Evolutionary conservation across 352 stramenopile species (phyloP).

Genomic region (Pythium folliculosum): DNA sequence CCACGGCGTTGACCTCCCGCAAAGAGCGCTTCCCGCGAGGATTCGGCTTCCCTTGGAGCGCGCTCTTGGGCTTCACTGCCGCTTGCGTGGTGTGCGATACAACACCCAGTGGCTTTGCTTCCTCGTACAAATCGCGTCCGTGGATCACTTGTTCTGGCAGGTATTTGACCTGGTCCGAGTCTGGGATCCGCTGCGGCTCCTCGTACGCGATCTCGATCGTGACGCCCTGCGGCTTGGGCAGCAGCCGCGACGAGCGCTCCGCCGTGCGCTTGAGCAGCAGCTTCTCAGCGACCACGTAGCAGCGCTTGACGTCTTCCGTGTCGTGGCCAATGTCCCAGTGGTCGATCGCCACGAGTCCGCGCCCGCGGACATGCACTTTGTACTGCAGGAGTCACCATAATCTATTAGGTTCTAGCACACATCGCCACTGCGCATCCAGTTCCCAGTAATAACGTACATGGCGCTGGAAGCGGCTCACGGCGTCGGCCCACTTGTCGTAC

Average conservation of each 20-base stretch:
- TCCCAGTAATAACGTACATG: slow-evolving; percentile 37
- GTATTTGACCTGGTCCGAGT: slow-evolving; percentile 67
- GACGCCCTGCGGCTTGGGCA: slow-evolving; percentile 41
- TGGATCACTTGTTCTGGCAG: slow-evolving; percentile 42
- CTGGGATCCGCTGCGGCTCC: slow-evolving; percentile 47
- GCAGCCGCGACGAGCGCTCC: slow-evolving; percentile 34
- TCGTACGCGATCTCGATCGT: slow-evolving; percentile 54
- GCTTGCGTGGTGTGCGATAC: background rate
- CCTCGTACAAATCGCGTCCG: slow-evolving; percentile 38
- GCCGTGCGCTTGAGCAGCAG: slow-evolving; percentile 56
- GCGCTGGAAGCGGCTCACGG: slow-evolving; percentile 60
- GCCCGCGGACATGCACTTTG: slow-evolving; percentile 55
- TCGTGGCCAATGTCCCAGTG: slow-evolving; percentile 61
- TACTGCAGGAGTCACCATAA: slow-evolving; percentile 39
- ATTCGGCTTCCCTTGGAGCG: slow-evolving; percentile 20
- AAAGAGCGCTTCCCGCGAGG: slow-evolving; percentile 55
- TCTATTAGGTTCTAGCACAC: background rate
- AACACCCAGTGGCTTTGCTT: background rate
- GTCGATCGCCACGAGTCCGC: slow-evolving; percentile 49
- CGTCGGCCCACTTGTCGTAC: slow-evolving; percentile 73
- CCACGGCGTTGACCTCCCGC: slow-evolving; percentile 22
- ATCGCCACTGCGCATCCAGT: no score
- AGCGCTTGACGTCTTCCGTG: slow-evolving; percentile 59
- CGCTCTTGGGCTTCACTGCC: background rate
- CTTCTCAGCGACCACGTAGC: slow-evolving; percentile 59